Conservation (phyloP, 2,329 filamentous ascomycete species). For the Fusarium torreyae region DNA sequence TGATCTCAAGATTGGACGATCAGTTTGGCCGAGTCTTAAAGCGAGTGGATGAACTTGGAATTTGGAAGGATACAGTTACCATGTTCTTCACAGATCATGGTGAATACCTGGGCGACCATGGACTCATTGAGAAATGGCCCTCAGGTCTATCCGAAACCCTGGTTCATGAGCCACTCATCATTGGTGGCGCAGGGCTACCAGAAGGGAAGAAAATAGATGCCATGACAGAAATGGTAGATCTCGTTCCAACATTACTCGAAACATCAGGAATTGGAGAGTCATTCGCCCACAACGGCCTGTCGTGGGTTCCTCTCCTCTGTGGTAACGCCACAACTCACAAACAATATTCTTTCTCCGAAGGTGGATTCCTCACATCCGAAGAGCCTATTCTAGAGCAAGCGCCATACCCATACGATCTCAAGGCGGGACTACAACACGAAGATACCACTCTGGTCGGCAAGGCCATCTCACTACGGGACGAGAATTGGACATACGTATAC, state of each 20-base stretch:
- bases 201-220: constrained; percentile 51
- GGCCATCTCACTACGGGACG: constrained; percentile 55
- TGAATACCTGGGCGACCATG: constrained; percentile 64
- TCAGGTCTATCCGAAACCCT: constrained; percentile 60
- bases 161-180: constrained; percentile 60
- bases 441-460: constrained; percentile 61
- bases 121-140: constrained; percentile 65
- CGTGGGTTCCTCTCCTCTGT: constrained; percentile 52
- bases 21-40: constrained; percentile 61
- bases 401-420: constrained; percentile 63
- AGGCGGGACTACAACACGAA: constrained; percentile 61
- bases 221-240: constrained; percentile 63
- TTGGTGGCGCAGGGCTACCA: constrained; percentile 60
- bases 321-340: constrained; percentile 52
- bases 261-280: constrained; percentile 56
- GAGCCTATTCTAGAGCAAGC: constrained; percentile 62
- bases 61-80: constrained; percentile 59
- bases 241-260: constrained; percentile 61
- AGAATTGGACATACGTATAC: constrained; percentile 61
- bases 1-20: constrained; percentile 62
- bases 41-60: constrained; percentile 52
- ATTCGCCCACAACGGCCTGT: constrained; percentile 59
- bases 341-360: constrained; percentile 61
- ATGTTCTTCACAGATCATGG: constrained; percentile 64
- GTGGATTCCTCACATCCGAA: constrained; percentile 60